A percentile compares a stretch with the other conserved stretches of the same genome.
phyloP scores from a whole-genome alignment of 2,329 filamentous ascomycete species.

The Hymenotorrendiella dingleyae region DNA sequence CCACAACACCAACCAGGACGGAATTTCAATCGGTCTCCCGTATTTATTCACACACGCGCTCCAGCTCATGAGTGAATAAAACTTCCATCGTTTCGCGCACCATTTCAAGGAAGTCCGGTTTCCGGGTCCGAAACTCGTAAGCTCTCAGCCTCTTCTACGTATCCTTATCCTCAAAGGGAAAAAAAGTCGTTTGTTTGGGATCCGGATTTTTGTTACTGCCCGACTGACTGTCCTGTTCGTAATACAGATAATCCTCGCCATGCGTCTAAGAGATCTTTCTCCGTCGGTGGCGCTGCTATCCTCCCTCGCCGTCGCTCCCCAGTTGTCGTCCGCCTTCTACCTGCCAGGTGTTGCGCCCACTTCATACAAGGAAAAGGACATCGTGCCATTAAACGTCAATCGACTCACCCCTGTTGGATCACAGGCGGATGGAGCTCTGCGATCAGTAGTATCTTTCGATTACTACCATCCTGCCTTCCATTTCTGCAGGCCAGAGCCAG shows the following conservation, averaged over 20 bases:
- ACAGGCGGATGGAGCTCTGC: conserved; percentile 69
- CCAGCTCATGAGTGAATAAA: conserved; percentile 1
- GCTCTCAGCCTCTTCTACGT: neutral
- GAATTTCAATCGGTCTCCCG: too few species aligned
- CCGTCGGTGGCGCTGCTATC: conserved; percentile 43
- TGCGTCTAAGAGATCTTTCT: conserved; percentile 28
- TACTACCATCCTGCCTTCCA: conserved; percentile 88
- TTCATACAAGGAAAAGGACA: conserved; percentile 75
- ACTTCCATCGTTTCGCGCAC: conserved; percentile 1
- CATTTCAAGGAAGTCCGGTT: too few species aligned
- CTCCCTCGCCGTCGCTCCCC: conserved; percentile 43
- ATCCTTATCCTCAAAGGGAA: too few species aligned
- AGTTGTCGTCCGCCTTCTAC: conserved; percentile 73
- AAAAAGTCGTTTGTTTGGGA: too few species aligned
- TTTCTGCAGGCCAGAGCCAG: conserved; percentile 76
- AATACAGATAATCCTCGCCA: conserved; percentile 17
- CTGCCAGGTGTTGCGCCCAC: conserved; percentile 92
- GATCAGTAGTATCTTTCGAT: conserved; percentile 92
- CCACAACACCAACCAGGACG: too few species aligned
- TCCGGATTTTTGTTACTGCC: neutral
- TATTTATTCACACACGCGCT: too few species aligned
- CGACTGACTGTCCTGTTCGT: neutral
- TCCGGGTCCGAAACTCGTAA: too few species aligned
- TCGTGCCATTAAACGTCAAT: conserved; percentile 87
- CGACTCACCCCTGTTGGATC: conserved; percentile 81